phyloP scores from a whole-genome alignment of 768 basidiomycete genomes.

The Collybiopsis luxurians region DNA sequence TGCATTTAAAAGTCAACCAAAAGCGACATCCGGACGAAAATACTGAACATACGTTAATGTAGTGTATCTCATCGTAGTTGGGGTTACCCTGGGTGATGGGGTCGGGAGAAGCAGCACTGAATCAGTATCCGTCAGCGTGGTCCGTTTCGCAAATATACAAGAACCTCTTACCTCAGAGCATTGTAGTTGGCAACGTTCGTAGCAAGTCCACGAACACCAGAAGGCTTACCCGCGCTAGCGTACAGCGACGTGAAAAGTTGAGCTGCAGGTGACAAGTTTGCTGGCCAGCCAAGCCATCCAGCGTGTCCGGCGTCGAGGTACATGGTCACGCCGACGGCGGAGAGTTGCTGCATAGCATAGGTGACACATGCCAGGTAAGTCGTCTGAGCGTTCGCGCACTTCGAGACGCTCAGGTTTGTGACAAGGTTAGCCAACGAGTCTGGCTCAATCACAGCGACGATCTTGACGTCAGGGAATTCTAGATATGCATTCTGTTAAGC shows the following conservation, averaged over 20 bases:
- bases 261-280: conserved; percentile 59
- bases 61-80: conserved; percentile 61
- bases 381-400: conserved; percentile 51
- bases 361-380: conserved; percentile 51
- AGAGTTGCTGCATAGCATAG: conserved; percentile 57
- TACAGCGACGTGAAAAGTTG: conserved; percentile 50
- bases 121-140: not conserved
- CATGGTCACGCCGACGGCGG: conserved; percentile 52
- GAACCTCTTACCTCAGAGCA: conserved; percentile 20
- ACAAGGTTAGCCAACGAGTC: conserved; percentile 69
- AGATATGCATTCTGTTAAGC: not conserved
- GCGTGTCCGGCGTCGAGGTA: conserved; percentile 65
- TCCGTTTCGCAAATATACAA: not conserved
- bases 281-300: conserved; percentile 69
- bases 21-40: not conserved
- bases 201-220: conserved; percentile 59
- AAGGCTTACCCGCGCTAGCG: conserved; percentile 49
- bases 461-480: conserved; percentile 59
- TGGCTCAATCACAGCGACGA: conserved; percentile 65
- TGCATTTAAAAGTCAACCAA: conserved; percentile 13
- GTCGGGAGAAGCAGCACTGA: conserved; percentile 49
- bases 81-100: conserved; percentile 58
- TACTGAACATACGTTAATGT: conserved; percentile 42
- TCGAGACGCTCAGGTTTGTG: conserved; percentile 59
- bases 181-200: conserved; percentile 56